Evolutionary conservation across 805 yeast genomes (phyloP), one percentile per base, ranked within the genome.

Genomic region (Saccharomycopsis guyanensis): DNA sequence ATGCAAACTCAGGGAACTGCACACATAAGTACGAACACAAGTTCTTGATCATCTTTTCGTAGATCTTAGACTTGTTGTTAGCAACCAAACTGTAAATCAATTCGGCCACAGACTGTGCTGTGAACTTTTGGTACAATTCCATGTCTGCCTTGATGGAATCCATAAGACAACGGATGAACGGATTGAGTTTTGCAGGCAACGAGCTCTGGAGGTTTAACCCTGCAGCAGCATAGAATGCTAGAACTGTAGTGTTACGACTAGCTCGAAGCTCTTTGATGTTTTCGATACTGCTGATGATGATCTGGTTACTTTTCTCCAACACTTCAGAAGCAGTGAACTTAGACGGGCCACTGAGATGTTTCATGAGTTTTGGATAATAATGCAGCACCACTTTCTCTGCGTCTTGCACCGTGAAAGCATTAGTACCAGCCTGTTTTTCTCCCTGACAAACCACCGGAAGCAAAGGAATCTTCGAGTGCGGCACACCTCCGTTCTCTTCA

Each of bases 1-100:
- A 80, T 13, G 71, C 69, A 58, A 86, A 93, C 57, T 87, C 97
- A 2, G 98, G 98, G 27, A 91, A 96, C 59, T 89, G 97, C 2
- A 93, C 96, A 66, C 98, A 93, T 43, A 93, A 60, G 59, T 91
- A 91, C 0, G 91, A 95, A 65, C 96, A 86, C 46, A 94, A 66
- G 58, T 93, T 93, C 60, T 86, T 91, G 38, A 86, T 77, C 53
- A 94, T 83, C 60, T 93, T 93, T 55, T 86, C 94, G 2, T 91
- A 79, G 1, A 91, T 93, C 32, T 79, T 80, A n/a, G 59, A 61
- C 58, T 88, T 87, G 6, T 76, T 78, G 3, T 64, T 65, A 1
- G 59, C 59, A 31, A 77, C 69, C 46, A 94, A 73, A 51, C 75
- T 73, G n/a, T 64, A 58, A 33, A 88, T 76, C 44, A 93, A 70